A percentile compares a stretch with the other conserved stretches of the same genome.
Evolutionary conservation across 768 basidiomycete genomes (phyloP).

Genomic region (Boletus coccyginus): DNA sequence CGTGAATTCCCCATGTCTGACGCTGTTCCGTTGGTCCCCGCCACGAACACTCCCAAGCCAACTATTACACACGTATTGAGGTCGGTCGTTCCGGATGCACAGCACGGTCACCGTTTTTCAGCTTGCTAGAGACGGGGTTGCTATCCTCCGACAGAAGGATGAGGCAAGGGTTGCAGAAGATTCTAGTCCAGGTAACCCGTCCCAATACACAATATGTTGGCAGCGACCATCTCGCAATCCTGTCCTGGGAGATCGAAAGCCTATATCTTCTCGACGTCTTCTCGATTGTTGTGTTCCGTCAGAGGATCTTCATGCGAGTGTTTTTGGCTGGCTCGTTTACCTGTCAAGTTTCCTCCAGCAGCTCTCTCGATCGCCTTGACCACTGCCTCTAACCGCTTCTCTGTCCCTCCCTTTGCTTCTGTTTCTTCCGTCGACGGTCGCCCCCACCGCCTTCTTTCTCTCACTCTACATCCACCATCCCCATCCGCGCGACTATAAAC

Average conservation of each 20-base stretch:
- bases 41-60: not conserved
- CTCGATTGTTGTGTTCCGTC: not conserved
- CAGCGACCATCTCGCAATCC: not conserved
- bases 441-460: not conserved
- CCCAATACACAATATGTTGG: not conserved
- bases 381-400: too few relatives aligned
- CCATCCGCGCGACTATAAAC: not conserved
- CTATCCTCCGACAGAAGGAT: not conserved
- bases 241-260: not conserved
- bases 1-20: not conserved
- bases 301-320: not conserved
- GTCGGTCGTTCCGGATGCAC: too few relatives aligned
- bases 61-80: too few relatives aligned
- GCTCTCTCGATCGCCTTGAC: too few relatives aligned
- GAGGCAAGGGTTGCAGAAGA: not conserved
- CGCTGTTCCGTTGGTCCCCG: not conserved
- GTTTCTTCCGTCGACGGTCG: too few relatives aligned
- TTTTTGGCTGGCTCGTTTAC: not conserved
- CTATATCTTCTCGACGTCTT: not conserved
- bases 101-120: too few relatives aligned
- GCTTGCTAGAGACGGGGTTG: not conserved
- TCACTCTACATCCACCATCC: slow-evolving; percentile 5
- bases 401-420: too few relatives aligned
- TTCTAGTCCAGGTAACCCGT: not conserved
- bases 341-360: too few relatives aligned